phyloP scores from a whole-genome alignment of 2,329 filamentous ascomycete genomes.

The Cercospora zeae-maydis region DNA sequence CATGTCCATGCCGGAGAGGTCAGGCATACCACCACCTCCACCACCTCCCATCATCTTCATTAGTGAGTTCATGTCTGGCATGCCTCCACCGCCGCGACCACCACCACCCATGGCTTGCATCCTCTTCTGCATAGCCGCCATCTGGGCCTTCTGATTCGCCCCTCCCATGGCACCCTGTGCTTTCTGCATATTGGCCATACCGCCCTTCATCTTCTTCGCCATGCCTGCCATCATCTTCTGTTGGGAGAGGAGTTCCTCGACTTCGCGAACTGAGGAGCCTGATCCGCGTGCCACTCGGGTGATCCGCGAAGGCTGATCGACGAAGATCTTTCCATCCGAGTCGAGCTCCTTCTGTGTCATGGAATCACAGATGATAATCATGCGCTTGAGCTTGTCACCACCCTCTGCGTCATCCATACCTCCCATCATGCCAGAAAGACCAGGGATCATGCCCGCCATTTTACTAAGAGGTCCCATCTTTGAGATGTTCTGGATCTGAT shows the following conservation, averaged over 20 bases:
- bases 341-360: constrained; percentile 98
- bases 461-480: constrained; percentile 98
- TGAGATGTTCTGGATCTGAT: constrained; percentile 97
- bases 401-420: constrained; percentile 97
- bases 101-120: constrained; percentile 86
- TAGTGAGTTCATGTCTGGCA: constrained; percentile 79
- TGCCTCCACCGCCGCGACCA: constrained; percentile 57
- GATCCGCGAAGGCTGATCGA: constrained; percentile 89
- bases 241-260: constrained; percentile 95
- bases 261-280: constrained; percentile 85
- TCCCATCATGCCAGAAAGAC: constrained; percentile 87
- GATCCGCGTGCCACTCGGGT: constrained; percentile 85
- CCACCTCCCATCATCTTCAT: constrained; percentile 81
- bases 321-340: constrained; percentile 88
- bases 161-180: constrained; percentile 89
- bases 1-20: constrained; percentile 55
- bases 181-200: constrained; percentile 95
- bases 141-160: constrained; percentile 85
- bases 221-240: constrained; percentile 98
- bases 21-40: constrained; percentile 60
- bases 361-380: constrained; percentile 98
- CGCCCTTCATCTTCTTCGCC: constrained; percentile 98
- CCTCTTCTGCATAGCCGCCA: constrained; percentile 95
- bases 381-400: constrained; percentile 86
- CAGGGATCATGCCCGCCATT: constrained; percentile 98